Conservation (phyloP, 2,329 filamentous ascomycete genomes). For the Nemania diffusa region DNA sequence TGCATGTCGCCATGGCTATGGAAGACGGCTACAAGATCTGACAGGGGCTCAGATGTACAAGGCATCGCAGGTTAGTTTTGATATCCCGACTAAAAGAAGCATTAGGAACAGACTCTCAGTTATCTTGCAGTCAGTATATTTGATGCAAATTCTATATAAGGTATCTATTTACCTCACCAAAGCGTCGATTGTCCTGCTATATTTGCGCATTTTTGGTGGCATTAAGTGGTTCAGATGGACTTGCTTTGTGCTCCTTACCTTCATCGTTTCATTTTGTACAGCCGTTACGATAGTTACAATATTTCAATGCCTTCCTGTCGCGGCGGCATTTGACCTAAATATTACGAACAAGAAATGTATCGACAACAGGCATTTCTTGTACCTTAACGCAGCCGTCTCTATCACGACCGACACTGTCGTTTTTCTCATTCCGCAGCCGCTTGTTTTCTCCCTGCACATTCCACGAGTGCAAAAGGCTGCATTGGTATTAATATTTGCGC, state of each 20-base stretch:
- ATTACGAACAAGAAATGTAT: constrained; percentile 48
- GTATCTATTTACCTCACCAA: constrained; percentile 50
- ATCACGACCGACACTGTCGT: constrained; percentile 56
- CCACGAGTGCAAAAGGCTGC: constrained; percentile 53
- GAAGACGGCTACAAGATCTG: constrained; percentile 39
- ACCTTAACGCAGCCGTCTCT: constrained; percentile 55
- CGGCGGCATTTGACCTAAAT: constrained; percentile 45
- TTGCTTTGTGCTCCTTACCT: constrained; percentile 41
- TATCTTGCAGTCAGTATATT: constrained; percentile 45
- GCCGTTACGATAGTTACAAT: constrained; percentile 47
- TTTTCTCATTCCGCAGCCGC: constrained; percentile 54
- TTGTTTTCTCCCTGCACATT: constrained; percentile 53
- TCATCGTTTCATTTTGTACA: constrained; percentile 44
- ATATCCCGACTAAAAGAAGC: background rate
- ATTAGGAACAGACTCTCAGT: constrained; percentile 1
- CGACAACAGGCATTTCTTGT: constrained; percentile 54
- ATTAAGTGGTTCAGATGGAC: constrained; percentile 47
- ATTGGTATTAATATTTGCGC: constrained; percentile 54
- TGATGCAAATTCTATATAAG: constrained; percentile 50
- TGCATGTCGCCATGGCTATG: constrained; percentile 48
- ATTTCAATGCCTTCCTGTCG: constrained; percentile 49
- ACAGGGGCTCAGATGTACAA: constrained; percentile 37
- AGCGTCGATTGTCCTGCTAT: constrained; percentile 48
- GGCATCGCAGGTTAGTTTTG: constrained; percentile 42
- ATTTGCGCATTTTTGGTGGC: constrained; percentile 48